Base-by-base conservation (phyloP, 139 green algal species). In the Pleodorina starrii region DNA sequence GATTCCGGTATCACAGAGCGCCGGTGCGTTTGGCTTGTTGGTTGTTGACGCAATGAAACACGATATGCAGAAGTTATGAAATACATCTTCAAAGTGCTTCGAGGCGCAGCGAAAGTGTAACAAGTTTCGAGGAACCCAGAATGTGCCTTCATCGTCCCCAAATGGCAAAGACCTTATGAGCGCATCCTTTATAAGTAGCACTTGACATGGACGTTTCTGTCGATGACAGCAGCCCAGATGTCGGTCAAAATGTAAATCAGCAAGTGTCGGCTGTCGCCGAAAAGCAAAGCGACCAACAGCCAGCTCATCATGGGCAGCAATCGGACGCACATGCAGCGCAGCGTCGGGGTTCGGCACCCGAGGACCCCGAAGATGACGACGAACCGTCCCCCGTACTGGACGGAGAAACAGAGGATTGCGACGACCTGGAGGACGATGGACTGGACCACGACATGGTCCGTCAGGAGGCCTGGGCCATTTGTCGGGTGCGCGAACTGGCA, bases 401-500 rank as follows among this genome's bases (percentile, higher is more conserved):
- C 16, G 48, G 48, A 7, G 78, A 74, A 1, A 10, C 54, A 7
- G 50, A 72, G 5, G 78, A 85, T 21, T 25, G 27, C 29, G 54
- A 74, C 29, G 54, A 74, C 0, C 27, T 10, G 0, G 78, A 73
- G 35, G 78, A 85, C 40, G 40, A 40, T 0, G 78, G 54, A 12
- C 27, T 73, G 14, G 80, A 86, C 80, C 9, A 27, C 6, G 32
- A 75, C 10, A 14, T 87, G 0, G 32, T 87, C 0, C 42, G 44
- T 12, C 81, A 87, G 16, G 81, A 78, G 42, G 60, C 81, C 1
- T 38, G 38, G 23, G 0, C 44, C 6, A 78, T 87, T 17, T 63
- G 43, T 42, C 82, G 74, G 63, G 66, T 69, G 17, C 63, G 63
- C 23, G 63, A 80, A 44, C 44, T 88, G 4, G 63, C 82, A 4